Percentiles rank a stretch among this genome's conserved stretches.
Evolutionary conservation across 768 basidiomycete genomes (phyloP).

Genomic region (Tricholoma matsutake): DNA sequence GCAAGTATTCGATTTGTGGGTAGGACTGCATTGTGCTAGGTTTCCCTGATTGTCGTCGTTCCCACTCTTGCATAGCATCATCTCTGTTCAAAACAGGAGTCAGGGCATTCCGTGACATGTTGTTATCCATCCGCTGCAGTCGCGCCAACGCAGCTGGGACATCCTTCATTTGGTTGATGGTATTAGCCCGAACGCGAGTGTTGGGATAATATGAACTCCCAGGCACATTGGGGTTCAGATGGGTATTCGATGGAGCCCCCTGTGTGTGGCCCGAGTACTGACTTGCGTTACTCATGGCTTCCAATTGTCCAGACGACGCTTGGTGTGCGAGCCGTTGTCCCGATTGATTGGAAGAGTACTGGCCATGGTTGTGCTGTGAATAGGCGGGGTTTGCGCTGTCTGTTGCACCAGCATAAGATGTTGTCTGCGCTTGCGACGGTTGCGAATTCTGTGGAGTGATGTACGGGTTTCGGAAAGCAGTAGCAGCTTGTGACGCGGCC

Average conservation of each 20-base stretch:
- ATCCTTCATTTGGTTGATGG: slow-evolving; percentile 86
- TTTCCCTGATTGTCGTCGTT: slow-evolving; percentile 78
- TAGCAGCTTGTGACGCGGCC: slow-evolving; percentile 67
- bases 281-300: slow-evolving; percentile 23
- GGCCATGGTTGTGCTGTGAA: slow-evolving; percentile 31
- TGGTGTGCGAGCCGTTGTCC: slow-evolving; percentile 46
- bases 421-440: slow-evolving; percentile 30
- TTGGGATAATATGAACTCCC: slow-evolving; percentile 68
- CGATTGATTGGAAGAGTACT: slow-evolving; percentile 34
- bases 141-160: slow-evolving; percentile 94
- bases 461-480: slow-evolving; percentile 79
- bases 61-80: slow-evolving; percentile 96
- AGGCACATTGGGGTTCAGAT: slow-evolving; percentile 52
- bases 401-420: slow-evolving; percentile 30
- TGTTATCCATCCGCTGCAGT: slow-evolving; percentile 88
- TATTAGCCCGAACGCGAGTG: slow-evolving; percentile 80
- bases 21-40: slow-evolving; percentile 72
- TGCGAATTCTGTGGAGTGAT: slow-evolving; percentile 51
- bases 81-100: slow-evolving; percentile 95
- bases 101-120: slow-evolving; percentile 79
- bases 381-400: slow-evolving; percentile 28
- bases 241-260: slow-evolving; percentile 29
- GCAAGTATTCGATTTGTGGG: slow-evolving; percentile 86
- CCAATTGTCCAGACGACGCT: slow-evolving; percentile 46
- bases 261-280: slow-evolving; percentile 35